These are phyloP conservation scores for Aspergillaceae sp. DNA, from an alignment of 2,329 filamentous ascomycete species.

Conservation along the genomic window DNA sequence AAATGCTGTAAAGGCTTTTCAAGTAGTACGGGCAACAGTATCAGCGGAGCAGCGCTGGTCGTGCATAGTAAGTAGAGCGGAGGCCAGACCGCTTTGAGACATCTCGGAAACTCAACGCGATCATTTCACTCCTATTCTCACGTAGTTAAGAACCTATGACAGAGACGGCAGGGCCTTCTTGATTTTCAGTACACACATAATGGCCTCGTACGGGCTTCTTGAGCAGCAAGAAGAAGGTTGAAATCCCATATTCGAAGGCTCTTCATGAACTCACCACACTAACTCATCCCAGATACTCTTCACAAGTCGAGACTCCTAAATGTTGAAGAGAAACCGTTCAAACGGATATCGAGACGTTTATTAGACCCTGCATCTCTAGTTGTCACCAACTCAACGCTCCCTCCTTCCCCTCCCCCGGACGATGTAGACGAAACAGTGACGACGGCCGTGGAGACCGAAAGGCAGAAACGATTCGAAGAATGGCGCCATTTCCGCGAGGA, in stretches of 20 bases:
- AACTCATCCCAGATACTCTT: slow-evolving; percentile 54
- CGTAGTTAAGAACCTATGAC: background rate
- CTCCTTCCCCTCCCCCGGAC: slow-evolving; percentile 61
- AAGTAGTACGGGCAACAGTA: background rate
- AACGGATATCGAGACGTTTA: slow-evolving; percentile 75
- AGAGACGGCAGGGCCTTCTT: background rate
- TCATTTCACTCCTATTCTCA: background rate
- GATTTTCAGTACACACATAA: slow-evolving; percentile 20
- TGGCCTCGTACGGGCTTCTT: slow-evolving; percentile 57
- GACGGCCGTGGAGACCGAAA: slow-evolving; percentile 40
- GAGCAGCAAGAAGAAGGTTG: slow-evolving; percentile 56
- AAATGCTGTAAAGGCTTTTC: background rate
- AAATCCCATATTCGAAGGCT: slow-evolving; percentile 5
- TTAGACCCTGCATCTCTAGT: slow-evolving; percentile 59
- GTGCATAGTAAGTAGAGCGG: background rate
- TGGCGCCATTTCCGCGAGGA: slow-evolving; percentile 70
- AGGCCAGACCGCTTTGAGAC: slow-evolving; percentile 7
- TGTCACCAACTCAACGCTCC: slow-evolving; percentile 45
- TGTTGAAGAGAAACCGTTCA: slow-evolving; percentile 88
- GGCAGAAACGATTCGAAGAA: slow-evolving; percentile 45
- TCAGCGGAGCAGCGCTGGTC: no score
- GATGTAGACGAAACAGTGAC: slow-evolving; percentile 34
- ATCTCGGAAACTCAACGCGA: background rate
- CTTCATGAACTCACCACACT: slow-evolving; percentile 7
- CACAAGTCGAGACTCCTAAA: slow-evolving; percentile 81